Conservation (phyloP, 805 yeast genomes). For the Brettanomyces naardenensis region DNA sequence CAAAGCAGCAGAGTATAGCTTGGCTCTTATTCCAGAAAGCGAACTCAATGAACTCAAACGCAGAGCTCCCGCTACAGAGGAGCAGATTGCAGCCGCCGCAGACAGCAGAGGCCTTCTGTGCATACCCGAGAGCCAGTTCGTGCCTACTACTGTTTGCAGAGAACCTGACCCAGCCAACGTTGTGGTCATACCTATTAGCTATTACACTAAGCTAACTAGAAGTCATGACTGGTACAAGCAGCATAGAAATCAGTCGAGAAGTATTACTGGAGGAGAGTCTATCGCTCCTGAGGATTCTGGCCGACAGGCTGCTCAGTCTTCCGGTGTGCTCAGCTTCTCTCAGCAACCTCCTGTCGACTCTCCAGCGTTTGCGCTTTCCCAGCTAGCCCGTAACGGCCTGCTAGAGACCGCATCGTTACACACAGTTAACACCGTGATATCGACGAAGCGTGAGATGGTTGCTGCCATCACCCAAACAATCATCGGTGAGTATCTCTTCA, state of each 20-base stretch:
- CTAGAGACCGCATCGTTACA: slow-evolving; percentile 16
- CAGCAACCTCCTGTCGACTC: slow-evolving; percentile 2
- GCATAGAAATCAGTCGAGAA: slow-evolving; percentile 6
- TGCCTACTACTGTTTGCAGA: slow-evolving; percentile 54
- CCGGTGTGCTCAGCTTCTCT: neutral
- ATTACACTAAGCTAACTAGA: slow-evolving; percentile 50
- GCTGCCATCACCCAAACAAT: slow-evolving; percentile 88
- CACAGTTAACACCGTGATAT: slow-evolving; percentile 50
- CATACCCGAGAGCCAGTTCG: slow-evolving; percentile 50
- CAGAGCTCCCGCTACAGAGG: slow-evolving; percentile 8
- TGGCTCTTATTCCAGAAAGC: slow-evolving; percentile 24
- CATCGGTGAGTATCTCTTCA: slow-evolving; percentile 83
- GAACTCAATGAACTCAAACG: slow-evolving; percentile 15
- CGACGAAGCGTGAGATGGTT: slow-evolving; percentile 65
- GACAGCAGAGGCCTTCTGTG: slow-evolving; percentile 39
- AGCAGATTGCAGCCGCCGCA: slow-evolving; percentile 32
- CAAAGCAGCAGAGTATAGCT: slow-evolving; percentile 35
- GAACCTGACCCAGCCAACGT: slow-evolving; percentile 48
- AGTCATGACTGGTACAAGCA: slow-evolving; percentile 29
- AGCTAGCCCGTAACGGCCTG: slow-evolving; percentile 9
- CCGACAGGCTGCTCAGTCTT: neutral
- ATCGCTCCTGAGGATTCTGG: neutral
- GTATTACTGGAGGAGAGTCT: neutral
- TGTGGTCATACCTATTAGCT: slow-evolving; percentile 56
- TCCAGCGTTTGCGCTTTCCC: slow-evolving; percentile 5